Percentiles rank a stretch among this genome's conserved stretches.
phyloP scores from a whole-genome alignment of 2,329 filamentous ascomycete genomes.

The Cordyceps javanica region DNA sequence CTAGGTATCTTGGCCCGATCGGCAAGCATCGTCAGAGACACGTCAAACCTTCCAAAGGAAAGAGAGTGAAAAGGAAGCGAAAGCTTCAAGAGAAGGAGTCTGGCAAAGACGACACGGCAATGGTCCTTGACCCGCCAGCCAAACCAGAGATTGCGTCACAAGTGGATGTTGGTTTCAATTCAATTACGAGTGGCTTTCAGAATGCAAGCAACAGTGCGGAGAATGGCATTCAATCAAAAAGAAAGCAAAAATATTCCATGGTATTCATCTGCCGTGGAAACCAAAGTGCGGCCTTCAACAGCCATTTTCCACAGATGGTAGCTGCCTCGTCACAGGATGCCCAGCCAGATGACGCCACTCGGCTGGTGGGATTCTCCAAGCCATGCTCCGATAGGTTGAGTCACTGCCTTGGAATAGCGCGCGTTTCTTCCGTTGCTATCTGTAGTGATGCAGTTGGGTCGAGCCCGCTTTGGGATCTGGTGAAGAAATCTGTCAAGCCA shows the following conservation, averaged over 20 bases:
- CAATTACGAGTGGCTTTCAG: conserved; percentile 55
- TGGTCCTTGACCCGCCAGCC: conserved; percentile 20
- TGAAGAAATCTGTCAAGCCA: conserved; percentile 43
- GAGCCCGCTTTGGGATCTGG: conserved; percentile 50
- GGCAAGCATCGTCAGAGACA: conserved; percentile 54
- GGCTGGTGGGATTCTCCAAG: conserved; percentile 58
- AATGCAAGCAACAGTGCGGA: background rate
- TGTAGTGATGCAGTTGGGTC: conserved; percentile 49
- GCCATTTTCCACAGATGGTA: conserved; percentile 53
- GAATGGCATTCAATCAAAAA: background rate
- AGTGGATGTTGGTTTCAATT: conserved; percentile 59
- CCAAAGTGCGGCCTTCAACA: conserved; percentile 51
- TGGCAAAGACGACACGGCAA: conserved; percentile 17
- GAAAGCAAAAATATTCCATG: conserved; percentile 35
- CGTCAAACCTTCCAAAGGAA: conserved; percentile 54
- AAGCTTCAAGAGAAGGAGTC: conserved; percentile 33
- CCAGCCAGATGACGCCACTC: conserved; percentile 35
- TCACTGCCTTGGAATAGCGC: conserved; percentile 51
- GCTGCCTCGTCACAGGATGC: conserved; percentile 40
- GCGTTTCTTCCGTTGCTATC: conserved; percentile 60
- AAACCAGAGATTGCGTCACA: conserved; percentile 48
- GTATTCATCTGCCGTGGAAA: conserved; percentile 55
- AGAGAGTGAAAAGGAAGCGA: conserved; percentile 44
- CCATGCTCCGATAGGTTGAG: conserved; percentile 53
- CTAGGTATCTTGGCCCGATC: conserved; percentile 57